phyloP scores from a whole-genome alignment of 129 eudicot genomes.

The Centella asiatica region DNA sequence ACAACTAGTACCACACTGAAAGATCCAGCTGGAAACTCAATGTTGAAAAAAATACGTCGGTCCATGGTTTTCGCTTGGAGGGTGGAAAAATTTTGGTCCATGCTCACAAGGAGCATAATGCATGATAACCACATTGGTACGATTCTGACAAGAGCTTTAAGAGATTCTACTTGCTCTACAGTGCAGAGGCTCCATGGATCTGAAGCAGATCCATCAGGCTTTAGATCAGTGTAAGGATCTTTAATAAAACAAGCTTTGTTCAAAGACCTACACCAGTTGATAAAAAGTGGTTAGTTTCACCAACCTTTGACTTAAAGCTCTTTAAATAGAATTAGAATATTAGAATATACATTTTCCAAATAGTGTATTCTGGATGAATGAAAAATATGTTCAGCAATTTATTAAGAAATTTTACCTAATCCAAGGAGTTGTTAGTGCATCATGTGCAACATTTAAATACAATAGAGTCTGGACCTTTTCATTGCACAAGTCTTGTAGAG shows the following conservation, averaged over 20 bases:
- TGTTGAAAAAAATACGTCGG: conserved; percentile 29
- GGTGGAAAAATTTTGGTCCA: conserved; percentile 24
- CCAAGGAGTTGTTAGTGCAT: neutral
- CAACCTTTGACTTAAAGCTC: too few relatives aligned
- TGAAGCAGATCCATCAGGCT: conserved; percentile 22
- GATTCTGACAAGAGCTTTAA: conserved; percentile 41
- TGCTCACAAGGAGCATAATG: conserved; percentile 19
- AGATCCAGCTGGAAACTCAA: conserved; percentile 37
- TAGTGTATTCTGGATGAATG: too few relatives aligned
- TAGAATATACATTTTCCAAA: too few relatives aligned
- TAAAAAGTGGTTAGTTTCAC: neutral
- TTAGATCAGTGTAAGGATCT: conserved; percentile 28
- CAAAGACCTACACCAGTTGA: conserved; percentile 31
- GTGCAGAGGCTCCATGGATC: conserved; percentile 50
- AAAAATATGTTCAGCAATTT: neutral
- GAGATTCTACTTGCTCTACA: conserved; percentile 46
- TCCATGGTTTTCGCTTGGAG: conserved; percentile 43
- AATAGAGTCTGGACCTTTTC: too few relatives aligned
- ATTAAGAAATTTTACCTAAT: neutral
- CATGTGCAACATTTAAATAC: too few relatives aligned
- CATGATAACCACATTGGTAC: conserved; percentile 54
- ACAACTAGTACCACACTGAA: conserved; percentile 22
- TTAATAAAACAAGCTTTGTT: conserved; percentile 56
- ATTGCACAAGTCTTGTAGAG: too few relatives aligned
- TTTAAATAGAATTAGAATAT: too few relatives aligned